Conservation (phyloP, 2,329 filamentous ascomycete genomes). For the Amphichorda felina region DNA sequence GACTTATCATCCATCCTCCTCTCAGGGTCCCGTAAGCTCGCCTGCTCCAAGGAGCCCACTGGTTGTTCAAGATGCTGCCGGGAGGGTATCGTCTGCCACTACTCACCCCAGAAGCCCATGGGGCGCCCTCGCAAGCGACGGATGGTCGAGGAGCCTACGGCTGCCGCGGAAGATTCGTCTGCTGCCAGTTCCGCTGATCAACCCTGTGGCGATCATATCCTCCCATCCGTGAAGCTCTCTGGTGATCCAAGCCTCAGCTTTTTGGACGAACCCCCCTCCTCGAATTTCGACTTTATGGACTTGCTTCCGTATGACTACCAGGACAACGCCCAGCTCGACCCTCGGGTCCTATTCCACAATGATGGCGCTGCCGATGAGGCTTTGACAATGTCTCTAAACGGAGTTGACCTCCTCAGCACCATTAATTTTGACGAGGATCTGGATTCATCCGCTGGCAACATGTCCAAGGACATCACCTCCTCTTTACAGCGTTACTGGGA, state of each 20-base stretch:
- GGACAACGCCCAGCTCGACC: constrained; percentile 5
- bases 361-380: constrained; percentile 3
- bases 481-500: constrained; percentile 10
- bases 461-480: constrained; percentile 16
- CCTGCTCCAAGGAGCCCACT: constrained; percentile 49
- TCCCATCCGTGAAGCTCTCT: constrained; percentile 4
- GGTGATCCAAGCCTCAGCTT: constrained; percentile 21
- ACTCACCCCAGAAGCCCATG: constrained; percentile 56
- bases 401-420: constrained; percentile 14
- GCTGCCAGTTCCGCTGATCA: not conserved
- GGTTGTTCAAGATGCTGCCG: constrained; percentile 47
- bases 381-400: constrained; percentile 5
- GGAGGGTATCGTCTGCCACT: constrained; percentile 46
- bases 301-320: constrained; percentile 17
- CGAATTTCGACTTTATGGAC: constrained; percentile 23
- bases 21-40: constrained; percentile 49
- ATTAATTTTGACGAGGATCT: constrained; percentile 19
- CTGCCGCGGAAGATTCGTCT: not conserved
- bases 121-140: constrained; percentile 50
- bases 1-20: constrained; percentile 11
- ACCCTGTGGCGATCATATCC: not conserved
- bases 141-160: constrained; percentile 15
- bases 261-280: constrained; percentile 12
- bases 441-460: constrained; percentile 10
- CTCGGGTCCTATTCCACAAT: constrained; percentile 7